Evolutionary conservation across 176 grass and related monocot species (phyloP), one percentile per base, ranked within the genome.

Genomic region (Typha latifolia): DNA sequence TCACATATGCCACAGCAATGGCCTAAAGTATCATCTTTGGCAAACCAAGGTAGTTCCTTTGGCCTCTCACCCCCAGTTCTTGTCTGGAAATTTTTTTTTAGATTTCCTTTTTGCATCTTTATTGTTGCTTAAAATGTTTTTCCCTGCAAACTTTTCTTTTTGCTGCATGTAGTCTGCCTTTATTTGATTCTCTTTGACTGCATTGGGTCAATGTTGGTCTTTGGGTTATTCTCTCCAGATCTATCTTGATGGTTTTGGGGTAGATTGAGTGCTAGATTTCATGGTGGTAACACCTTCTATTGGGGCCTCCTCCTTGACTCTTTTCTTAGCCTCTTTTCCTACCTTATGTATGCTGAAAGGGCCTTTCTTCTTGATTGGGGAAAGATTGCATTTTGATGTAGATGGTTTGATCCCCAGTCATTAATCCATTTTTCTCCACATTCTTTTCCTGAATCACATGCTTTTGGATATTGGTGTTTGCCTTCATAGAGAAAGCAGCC

Each of bases 21-120:
- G 51, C 20, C 20, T 62, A 47, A 72, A 72, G 56, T 62, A 26
- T 72, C 32, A 62, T 48, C 57, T 62, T 72, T 19, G 31, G 56
- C 14, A 15, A 62, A 34, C 34, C 34, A 72, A 61, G 70, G 11
- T 49, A 59, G 7, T 19, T 19, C 53, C 20, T 72, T 62, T 62
- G 56, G 5, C 55, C 14, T 47, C 37, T 34, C 34, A 1, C 2
- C 12, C 15, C 6, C 26, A 51, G 15, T 43, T 43, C 37, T 43
- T 43, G 37, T 10, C 37, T 43, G 37, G 37, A 43, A 9, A 10
- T 59, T 59, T 9, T 59, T 4, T 53, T 5, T 15, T 53, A 4
- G 13, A 4, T 14, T 53, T n/a, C 12, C 3, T n/a, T 57, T 21
- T 57, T 21, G 1, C 53, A 8, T 59, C 14, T 18, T 57, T 12